A percentile compares a stretch with the other conserved stretches of the same genome.
Evolutionary conservation across 768 basidiomycete genomes (phyloP).

Genomic region (Leucocoprinus sp.): DNA sequence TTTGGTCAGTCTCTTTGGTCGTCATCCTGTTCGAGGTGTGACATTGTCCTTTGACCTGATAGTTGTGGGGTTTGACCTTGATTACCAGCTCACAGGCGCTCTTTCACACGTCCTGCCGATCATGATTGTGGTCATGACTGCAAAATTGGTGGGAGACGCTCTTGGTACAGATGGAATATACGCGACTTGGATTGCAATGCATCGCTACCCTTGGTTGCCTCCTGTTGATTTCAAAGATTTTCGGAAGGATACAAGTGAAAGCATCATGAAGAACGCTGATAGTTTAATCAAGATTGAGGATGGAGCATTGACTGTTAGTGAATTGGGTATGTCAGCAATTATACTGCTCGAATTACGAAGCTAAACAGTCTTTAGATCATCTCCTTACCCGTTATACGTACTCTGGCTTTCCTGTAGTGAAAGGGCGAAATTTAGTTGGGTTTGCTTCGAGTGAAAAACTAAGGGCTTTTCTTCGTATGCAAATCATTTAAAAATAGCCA

Average conservation of each 20-base stretch:
- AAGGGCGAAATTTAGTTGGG: constrained; percentile 42
- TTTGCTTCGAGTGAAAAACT: constrained; percentile 54
- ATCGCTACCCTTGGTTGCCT: constrained; percentile 64
- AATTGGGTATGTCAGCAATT: constrained; percentile 30
- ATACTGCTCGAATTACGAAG: not conserved
- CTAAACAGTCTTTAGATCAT: constrained; percentile 4
- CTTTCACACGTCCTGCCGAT: constrained; percentile 76
- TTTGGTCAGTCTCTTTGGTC: constrained; percentile 53
- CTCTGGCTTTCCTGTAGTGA: constrained; percentile 62
- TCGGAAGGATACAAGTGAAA: constrained; percentile 50
- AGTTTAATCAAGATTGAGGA: constrained; percentile 48
- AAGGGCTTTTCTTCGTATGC: constrained; percentile 27
- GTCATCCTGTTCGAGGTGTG: constrained; percentile 68
- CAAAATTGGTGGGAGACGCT: constrained; percentile 73
- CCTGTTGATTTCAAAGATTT: constrained; percentile 54
- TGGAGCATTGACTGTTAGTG: constrained; percentile 34
- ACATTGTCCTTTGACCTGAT: not conserved
- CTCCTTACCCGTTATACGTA: constrained; percentile 38
- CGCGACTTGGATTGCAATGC: constrained; percentile 63
- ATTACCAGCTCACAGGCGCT: constrained; percentile 59
- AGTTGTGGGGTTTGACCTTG: not conserved
- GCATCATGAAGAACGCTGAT: constrained; percentile 48
- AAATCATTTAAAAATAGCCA: not conserved
- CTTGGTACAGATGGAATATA: constrained; percentile 65
- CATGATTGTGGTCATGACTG: constrained; percentile 71